Percentiles rank a stretch among this genome's conserved stretches.
These are phyloP conservation scores for Beta lomatogona DNA, from an alignment of 179 eudicot species.

Conservation along the genomic window DNA sequence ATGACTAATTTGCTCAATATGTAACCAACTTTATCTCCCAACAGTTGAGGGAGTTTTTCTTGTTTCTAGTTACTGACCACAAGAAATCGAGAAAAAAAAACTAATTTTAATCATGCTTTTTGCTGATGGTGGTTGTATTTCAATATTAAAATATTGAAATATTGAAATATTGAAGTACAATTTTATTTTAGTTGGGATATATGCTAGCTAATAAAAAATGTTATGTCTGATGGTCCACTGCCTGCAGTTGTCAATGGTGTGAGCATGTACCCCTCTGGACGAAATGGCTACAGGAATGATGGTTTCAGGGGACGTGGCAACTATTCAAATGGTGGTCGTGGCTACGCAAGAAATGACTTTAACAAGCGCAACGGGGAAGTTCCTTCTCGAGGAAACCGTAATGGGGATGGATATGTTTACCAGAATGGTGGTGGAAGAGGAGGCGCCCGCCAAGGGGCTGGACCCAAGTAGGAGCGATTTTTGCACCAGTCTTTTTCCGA, in stretches of 20 bases:
- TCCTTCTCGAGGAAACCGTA: constrained; percentile 27
- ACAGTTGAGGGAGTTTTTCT: too few species aligned
- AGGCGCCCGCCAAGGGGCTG: constrained; percentile 34
- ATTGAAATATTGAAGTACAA: too few species aligned
- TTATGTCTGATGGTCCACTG: not conserved
- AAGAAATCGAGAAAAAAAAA: too few species aligned
- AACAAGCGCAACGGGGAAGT: constrained; percentile 34
- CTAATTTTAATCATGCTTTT: too few species aligned
- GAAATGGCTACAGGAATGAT: constrained; percentile 41
- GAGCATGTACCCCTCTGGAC: constrained; percentile 26
- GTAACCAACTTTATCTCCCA: too few species aligned
- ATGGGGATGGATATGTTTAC: constrained; percentile 34
- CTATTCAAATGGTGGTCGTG: constrained; percentile 45
- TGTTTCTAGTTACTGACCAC: too few species aligned
- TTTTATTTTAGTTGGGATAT: too few species aligned
- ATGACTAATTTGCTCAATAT: not conserved
- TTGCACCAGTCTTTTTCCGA: not conserved
- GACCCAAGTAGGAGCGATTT: constrained; percentile 31
- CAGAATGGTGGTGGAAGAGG: constrained; percentile 51
- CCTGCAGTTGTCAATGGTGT: constrained; percentile 34
- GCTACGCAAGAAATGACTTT: constrained; percentile 38
- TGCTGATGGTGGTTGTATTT: too few species aligned
- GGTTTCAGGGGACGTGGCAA: constrained; percentile 40
- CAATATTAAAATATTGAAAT: too few species aligned
- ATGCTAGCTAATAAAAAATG: not conserved